Evolutionary conservation across 306 rosid species (phyloP).

Genomic region (Trifolium repens): DNA sequence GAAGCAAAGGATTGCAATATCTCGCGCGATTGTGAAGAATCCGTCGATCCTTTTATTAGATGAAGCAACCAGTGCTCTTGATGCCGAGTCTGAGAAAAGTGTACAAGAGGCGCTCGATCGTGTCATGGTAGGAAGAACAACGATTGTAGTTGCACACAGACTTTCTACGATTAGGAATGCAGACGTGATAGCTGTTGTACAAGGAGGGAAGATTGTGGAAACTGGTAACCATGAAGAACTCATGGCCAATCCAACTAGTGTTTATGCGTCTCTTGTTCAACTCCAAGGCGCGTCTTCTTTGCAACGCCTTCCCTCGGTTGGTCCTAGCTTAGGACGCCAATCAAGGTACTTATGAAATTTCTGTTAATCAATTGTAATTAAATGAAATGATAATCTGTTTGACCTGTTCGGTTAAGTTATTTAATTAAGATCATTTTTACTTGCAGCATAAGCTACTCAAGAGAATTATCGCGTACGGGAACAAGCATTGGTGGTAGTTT

Average conservation of each 20-base stretch:
- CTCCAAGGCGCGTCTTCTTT: slow-evolving; percentile 74
- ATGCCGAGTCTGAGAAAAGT: slow-evolving; percentile 93
- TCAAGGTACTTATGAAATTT: slow-evolving; percentile 51
- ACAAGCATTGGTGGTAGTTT: slow-evolving; percentile 84
- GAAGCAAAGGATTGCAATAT: slow-evolving; percentile 92
- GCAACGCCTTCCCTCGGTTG: slow-evolving; percentile 63
- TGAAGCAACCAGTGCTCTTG: slow-evolving; percentile 97
- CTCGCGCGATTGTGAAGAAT: slow-evolving; percentile 90
- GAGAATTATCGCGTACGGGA: slow-evolving; percentile 71
- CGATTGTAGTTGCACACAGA: slow-evolving; percentile 88
- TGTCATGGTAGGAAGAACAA: slow-evolving; percentile 94
- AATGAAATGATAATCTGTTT: neutral
- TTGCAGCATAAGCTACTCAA: slow-evolving; percentile 67
- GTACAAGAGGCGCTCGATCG: slow-evolving; percentile 99
- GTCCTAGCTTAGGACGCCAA: slow-evolving; percentile 59
- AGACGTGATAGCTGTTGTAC: slow-evolving; percentile 82
- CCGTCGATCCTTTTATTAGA: slow-evolving; percentile 84
- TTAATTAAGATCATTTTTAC: neutral
- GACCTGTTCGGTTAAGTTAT: neutral
- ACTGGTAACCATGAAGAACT: slow-evolving; percentile 91
- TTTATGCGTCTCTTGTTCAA: slow-evolving; percentile 80
- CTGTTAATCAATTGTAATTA: neutral
- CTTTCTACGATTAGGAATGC: slow-evolving; percentile 92
- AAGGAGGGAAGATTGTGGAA: slow-evolving; percentile 88
- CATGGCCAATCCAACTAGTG: slow-evolving; percentile 71